phyloP scores from a whole-genome alignment of 169 alveolate species.

The Amoebophrya sp. region DNA sequence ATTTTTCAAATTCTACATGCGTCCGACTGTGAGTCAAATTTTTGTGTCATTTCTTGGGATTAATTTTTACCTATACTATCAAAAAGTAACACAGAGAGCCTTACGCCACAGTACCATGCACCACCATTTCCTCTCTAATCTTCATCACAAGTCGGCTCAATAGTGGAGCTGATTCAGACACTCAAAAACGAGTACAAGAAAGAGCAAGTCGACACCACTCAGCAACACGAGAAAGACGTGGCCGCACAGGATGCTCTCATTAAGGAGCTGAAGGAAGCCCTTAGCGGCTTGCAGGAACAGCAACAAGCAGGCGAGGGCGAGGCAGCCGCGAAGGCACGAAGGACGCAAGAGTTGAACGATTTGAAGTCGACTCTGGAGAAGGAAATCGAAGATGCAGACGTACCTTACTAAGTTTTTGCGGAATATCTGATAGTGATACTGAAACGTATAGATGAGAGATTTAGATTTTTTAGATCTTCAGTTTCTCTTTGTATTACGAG shows the following conservation, averaged over 20 bases:
- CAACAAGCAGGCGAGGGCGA: constrained; percentile 16
- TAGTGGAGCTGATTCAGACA: background rate
- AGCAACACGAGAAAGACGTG: constrained; percentile 16
- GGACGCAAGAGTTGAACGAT: background rate
- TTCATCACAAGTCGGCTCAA: background rate
- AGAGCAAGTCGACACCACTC: background rate
- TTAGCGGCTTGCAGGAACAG: background rate
- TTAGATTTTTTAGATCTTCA: too few relatives aligned
- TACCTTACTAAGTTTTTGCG: too few relatives aligned
- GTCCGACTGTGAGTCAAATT: too few relatives aligned
- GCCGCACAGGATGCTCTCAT: background rate
- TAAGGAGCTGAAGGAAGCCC: background rate
- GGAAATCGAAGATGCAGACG: background rate
- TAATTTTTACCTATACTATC: too few relatives aligned
- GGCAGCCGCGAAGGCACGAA: constrained; percentile 14
- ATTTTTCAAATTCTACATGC: too few relatives aligned
- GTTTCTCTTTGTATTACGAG: too few relatives aligned
- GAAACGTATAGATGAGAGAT: too few relatives aligned
- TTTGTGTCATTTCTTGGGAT: too few relatives aligned
- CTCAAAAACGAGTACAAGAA: background rate
- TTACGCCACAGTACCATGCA: too few relatives aligned
- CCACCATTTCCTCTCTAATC: too few relatives aligned
- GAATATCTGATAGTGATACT: too few relatives aligned
- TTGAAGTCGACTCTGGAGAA: background rate
- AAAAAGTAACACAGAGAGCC: too few relatives aligned